phyloP scores from a whole-genome alignment of 805 yeast species.

The Nakazawaea ishiwadae region DNA sequence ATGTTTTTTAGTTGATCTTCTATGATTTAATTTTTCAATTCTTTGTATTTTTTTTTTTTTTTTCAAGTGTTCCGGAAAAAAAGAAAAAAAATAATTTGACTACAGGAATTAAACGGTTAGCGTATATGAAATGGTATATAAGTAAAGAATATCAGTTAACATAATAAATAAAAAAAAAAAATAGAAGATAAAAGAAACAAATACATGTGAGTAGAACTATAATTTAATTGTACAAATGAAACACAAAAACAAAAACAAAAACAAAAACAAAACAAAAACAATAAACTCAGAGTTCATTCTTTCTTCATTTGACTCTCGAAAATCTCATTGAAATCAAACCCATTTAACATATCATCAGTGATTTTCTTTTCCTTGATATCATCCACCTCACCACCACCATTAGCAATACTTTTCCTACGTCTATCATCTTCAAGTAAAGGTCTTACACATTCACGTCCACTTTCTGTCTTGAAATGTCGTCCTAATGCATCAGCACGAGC shows the following conservation, averaged over 20 bases:
- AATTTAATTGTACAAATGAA: too few species aligned
- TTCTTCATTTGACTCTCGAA: constrained; percentile 14
- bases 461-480: constrained; percentile 75
- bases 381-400: not conserved
- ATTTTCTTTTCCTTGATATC: not conserved
- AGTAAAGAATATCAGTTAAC: too few species aligned
- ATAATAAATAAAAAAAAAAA: too few species aligned
- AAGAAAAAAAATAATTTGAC: too few species aligned
- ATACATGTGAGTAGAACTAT: too few species aligned
- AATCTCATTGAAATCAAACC: constrained; percentile 10
- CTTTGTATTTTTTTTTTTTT: too few species aligned
- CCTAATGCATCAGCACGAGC: constrained; percentile 78
- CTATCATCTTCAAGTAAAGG: constrained; percentile 58
- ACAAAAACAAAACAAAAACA: not conserved
- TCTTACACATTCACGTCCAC: constrained; percentile 67
- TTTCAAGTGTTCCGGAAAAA: too few species aligned
- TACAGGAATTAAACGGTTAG: too few species aligned
- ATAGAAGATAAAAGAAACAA: too few species aligned
- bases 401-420: constrained; percentile 20
- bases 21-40: too few species aligned
- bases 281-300: constrained; percentile 21
- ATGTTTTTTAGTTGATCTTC: not conserved
- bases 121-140: too few species aligned
- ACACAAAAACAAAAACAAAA: not conserved
- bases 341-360: constrained; percentile 11